phyloP scores from a whole-genome alignment of 2,329 filamentous ascomycete species.

The Ciborinia camelliae region DNA sequence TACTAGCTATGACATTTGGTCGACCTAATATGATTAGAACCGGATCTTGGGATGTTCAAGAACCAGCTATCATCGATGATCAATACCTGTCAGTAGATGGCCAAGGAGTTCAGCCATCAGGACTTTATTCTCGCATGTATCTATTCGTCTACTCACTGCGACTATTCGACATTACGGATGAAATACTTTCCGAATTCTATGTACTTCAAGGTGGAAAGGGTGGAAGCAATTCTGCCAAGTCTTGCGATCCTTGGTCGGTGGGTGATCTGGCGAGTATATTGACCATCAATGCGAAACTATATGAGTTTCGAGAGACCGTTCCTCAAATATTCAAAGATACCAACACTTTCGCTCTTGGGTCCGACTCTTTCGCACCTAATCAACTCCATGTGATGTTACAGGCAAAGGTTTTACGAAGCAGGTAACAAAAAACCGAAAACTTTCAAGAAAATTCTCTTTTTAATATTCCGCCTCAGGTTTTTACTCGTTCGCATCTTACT shows the following conservation, averaged over 20 bases:
- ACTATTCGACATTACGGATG: conserved; percentile 27
- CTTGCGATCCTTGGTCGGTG: conserved; percentile 8
- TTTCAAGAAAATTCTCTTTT: not conserved
- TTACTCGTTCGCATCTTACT: conserved; percentile 16
- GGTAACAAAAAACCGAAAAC: conserved; percentile 9
- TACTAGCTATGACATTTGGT: conserved; percentile 34
- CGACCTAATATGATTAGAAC: conserved; percentile 28
- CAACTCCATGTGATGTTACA: conserved; percentile 21
- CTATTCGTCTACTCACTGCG: conserved; percentile 27
- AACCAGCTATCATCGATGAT: conserved; percentile 33
- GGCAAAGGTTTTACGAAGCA: conserved; percentile 21
- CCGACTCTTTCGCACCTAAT: not conserved
- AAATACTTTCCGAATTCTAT: conserved; percentile 24
- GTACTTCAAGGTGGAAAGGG: conserved; percentile 9
- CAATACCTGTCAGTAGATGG: conserved; percentile 30
- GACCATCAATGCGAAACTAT: conserved; percentile 24
- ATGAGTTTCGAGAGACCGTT: conserved; percentile 20
- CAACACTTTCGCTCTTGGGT: not conserved
- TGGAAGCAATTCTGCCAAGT: not conserved
- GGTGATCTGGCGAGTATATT: conserved; percentile 18
- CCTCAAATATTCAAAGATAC: conserved; percentile 21
- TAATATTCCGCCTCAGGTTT: not conserved
- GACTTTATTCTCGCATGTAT: conserved; percentile 30
- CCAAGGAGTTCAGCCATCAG: conserved; percentile 30
- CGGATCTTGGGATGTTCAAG: conserved; percentile 17